These are phyloP conservation scores for Chaetomium globosum DNA, from an alignment of 2,329 filamentous ascomycete genomes.

Conservation along the genomic window DNA sequence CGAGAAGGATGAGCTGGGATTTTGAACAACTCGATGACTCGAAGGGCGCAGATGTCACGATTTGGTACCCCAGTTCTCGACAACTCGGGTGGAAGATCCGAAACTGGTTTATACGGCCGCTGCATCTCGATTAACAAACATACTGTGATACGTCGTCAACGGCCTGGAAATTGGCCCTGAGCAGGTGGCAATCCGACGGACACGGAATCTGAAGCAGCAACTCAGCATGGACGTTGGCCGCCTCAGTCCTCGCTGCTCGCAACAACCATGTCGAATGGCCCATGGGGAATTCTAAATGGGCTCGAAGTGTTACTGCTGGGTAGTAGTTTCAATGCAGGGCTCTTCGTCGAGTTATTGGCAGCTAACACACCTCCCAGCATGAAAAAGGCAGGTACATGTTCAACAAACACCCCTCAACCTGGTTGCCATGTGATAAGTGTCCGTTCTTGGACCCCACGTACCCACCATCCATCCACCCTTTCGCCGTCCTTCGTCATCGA, in stretches of 20 bases:
- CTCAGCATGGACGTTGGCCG: not conserved
- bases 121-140: not conserved
- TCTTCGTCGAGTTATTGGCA: not conserved
- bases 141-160: not conserved
- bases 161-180: not conserved
- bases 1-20: not conserved
- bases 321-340: slow-evolving; percentile 1
- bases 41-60: slow-evolving; percentile 4
- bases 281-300: not conserved
- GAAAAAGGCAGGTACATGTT: slow-evolving; percentile 16
- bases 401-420: not conserved
- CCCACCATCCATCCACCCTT: not conserved
- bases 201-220: not conserved
- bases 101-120: not conserved
- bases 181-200: not conserved
- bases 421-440: slow-evolving; percentile 15
- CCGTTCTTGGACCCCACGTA: not conserved
- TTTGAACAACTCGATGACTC: not conserved
- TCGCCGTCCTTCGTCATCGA: not conserved
- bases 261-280: not conserved
- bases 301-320: not conserved
- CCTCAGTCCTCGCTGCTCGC: not conserved
- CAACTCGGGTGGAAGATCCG: not conserved
- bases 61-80: too few species aligned
- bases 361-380: not conserved